Evolutionary conservation across 306 rosid genomes (phyloP).

Genomic region (Canavalia ensiformis): DNA sequence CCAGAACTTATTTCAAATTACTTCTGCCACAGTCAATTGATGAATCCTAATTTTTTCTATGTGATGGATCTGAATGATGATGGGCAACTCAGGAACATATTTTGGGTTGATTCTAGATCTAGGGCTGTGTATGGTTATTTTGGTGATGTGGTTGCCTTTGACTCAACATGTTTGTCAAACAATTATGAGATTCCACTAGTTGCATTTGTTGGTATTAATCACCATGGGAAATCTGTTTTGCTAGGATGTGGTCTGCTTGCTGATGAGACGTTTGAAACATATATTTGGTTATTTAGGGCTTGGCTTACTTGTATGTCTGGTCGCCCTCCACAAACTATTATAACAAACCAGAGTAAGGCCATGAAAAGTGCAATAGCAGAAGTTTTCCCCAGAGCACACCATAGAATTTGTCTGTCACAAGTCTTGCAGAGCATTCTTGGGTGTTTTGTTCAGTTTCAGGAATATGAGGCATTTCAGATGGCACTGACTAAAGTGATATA

Average conservation of each 20-base stretch:
- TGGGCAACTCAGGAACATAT: conserved; percentile 81
- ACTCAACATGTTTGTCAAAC: conserved; percentile 80
- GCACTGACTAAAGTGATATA: conserved; percentile 62
- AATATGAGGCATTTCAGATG: conserved; percentile 70
- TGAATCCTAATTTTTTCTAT: conserved; percentile 84
- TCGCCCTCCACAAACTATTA: conserved; percentile 91
- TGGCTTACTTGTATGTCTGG: conserved; percentile 97
- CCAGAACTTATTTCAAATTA: conserved; percentile 65
- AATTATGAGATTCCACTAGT: conserved; percentile 83
- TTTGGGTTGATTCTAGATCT: conserved; percentile 92
- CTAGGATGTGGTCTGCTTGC: conserved; percentile 92
- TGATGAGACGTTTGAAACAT: conserved; percentile 81
- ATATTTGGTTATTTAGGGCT: conserved; percentile 91
- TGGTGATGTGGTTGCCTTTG: conserved; percentile 80
- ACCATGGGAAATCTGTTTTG: conserved; percentile 80
- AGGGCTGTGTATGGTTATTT: conserved; percentile 89
- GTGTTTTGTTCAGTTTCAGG: conserved; percentile 69
- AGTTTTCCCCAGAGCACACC: conserved; percentile 95
- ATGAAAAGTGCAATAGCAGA: conserved; percentile 79
- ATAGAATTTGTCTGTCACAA: conserved; percentile 69
- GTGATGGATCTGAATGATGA: conserved; percentile 91
- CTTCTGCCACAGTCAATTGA: conserved; percentile 72
- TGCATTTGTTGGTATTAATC: conserved; percentile 86
- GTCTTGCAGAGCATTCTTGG: conserved; percentile 79
- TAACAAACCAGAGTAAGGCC: conserved; percentile 75